Evolutionary conservation across 78 protist species (phyloP), one percentile per base, ranked within the genome.

Genomic region (Mastigamoeba balamuthi): DNA sequence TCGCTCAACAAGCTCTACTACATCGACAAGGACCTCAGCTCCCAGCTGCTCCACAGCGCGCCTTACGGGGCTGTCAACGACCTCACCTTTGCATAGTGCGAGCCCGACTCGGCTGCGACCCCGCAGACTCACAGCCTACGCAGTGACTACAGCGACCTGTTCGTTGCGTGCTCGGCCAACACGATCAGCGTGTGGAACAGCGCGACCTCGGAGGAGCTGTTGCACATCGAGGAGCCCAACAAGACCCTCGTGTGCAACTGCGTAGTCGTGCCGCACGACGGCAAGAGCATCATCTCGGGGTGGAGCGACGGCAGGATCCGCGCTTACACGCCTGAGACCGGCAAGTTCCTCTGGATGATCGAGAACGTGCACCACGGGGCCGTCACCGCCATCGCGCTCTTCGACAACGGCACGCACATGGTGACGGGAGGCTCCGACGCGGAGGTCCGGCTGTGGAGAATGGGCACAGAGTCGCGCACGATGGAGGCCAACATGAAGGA

Each of bases 281-380:
- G 92, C n/a, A 9, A 10, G 37, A 63, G 74, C 27, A 72, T 89
- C 39, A 2, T 84, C 33, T 28, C 69, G 10, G 88, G 68, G 3
- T 89, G 89, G 90, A 6, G 38, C 29, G 93, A 89, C 70, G 93
- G 88, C 29, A 65, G 42, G 37, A 53, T 88, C 41, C 81, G 92
- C 25, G 85, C 85, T n/a, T 88, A 83, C 39, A 84, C 82, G 8
- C 92, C 92, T 40, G 77, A 88, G 73, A 72, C 85, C 6, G 88
- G 92, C 27, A 78, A 75, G 68, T 48, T 82, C 10, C 1, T 77
- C 40, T 36, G 65, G 4, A 81, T 69, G 25, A 83, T 88, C 80
- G 36, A 78, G 69, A 77, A 82, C 65, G 92, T 88, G 23, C 92
- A 88, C 71, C 5, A 28, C 73, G 40, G 70, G 36, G 88, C 73